Evolutionary conservation across 106 monocot species (phyloP).

Genomic region (Iris macrosiphon): DNA sequence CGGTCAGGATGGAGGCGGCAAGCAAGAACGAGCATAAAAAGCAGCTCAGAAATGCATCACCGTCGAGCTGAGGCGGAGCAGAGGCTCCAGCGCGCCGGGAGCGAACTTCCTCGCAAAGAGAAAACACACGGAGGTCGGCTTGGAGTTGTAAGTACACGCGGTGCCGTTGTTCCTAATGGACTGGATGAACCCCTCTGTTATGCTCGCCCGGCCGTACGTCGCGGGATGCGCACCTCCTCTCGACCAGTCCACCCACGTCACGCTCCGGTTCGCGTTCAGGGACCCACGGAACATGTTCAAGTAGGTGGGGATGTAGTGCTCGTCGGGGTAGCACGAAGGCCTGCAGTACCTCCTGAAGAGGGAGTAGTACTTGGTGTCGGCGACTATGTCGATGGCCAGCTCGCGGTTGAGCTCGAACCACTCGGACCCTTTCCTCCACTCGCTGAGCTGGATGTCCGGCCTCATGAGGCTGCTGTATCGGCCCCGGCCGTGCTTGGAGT

Average conservation of each 20-base stretch:
- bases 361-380: constrained; percentile 18
- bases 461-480: constrained; percentile 28
- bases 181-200: constrained; percentile 17
- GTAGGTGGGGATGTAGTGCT: constrained; percentile 32
- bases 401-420: constrained; percentile 27
- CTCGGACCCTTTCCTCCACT: constrained; percentile 31
- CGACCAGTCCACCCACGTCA: constrained; percentile 32
- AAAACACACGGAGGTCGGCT: constrained; percentile 13
- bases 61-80: constrained; percentile 14
- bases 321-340: constrained; percentile 32
- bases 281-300: constrained; percentile 21
- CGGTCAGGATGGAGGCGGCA: too few species aligned
- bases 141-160: constrained; percentile 19
- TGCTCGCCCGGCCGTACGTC: constrained; percentile 10
- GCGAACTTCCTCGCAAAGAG: constrained; percentile 31
- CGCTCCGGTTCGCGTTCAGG: constrained; percentile 16
- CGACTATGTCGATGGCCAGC: constrained; percentile 22
- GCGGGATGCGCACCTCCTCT: constrained; percentile 24
- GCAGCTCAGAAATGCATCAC: constrained; percentile 20
- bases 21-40: too few species aligned
- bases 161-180: constrained; percentile 21
- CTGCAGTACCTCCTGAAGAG: constrained; percentile 24
- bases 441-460: constrained; percentile 18
- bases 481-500: constrained; percentile 34
- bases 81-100: constrained; percentile 17